phyloP scores from a whole-genome alignment of 306 rosid species.

The Vigna radiata region DNA sequence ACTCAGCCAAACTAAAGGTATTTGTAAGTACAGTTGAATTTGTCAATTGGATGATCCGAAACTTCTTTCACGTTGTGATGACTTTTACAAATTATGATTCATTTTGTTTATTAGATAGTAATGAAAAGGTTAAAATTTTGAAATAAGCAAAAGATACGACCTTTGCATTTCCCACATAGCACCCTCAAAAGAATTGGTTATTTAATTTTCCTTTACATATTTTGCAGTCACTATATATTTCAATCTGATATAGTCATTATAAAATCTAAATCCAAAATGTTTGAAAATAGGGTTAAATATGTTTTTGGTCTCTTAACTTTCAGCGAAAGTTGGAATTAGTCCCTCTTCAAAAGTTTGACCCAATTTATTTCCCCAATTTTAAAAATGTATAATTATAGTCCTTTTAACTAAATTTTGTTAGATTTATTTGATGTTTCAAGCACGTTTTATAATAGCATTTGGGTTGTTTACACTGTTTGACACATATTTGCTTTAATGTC shows the following conservation, averaged over 20 bases:
- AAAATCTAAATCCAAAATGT: slow-evolving; percentile 12
- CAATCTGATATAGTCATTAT: slow-evolving; percentile 14
- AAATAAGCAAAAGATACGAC: not conserved
- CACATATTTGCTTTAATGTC: too few relatives aligned
- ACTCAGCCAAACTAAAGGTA: slow-evolving; percentile 88
- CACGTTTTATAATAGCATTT: too few relatives aligned
- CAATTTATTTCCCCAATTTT: too few relatives aligned
- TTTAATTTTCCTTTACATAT: not conserved
- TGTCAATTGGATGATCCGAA: slow-evolving; percentile 15
- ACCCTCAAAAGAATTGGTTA: not conserved
- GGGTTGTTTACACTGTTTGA: too few relatives aligned
- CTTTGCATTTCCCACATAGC: not conserved
- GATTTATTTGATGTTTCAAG: too few relatives aligned
- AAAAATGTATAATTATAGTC: too few relatives aligned
- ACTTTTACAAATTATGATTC: not conserved
- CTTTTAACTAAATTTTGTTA: too few relatives aligned
- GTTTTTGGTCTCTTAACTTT: too few relatives aligned
- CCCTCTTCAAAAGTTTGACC: too few relatives aligned
- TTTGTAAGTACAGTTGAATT: not conserved
- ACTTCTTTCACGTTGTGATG: slow-evolving; percentile 16
- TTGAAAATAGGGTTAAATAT: too few relatives aligned
- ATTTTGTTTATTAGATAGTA: not conserved
- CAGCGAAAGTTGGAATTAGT: too few relatives aligned
- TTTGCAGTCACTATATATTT: slow-evolving; percentile 13
- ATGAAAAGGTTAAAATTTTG: not conserved